Base-by-base conservation (phyloP, 345 rosid species). In the Cardamine resedifolia region DNA sequence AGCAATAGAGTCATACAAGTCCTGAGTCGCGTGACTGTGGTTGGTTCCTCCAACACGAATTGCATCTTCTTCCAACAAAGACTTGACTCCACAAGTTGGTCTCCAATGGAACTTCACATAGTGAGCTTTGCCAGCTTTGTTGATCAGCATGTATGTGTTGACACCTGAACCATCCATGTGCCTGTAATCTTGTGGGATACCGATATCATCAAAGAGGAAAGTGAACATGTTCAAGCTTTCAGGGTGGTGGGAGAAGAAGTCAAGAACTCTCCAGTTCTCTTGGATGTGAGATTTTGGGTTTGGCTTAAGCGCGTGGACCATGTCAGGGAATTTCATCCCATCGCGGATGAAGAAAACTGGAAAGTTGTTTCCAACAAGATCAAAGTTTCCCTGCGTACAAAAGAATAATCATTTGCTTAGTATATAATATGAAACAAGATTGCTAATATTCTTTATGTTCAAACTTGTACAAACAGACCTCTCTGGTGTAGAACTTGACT, bases 131-230 rank as follows among this genome's bases (percentile, higher is more conserved):
- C 96, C 99, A 38, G 90, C 81, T 82, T 90, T 95, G 92, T 87
- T 87, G 72, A 95, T 84, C 61, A 95, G 72, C 65, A 83, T 86
- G 67, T 88, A 95, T 26, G 99, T 90, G 88, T 95, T 86, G 57
- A 95, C 99, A 47, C 97, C 96, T 4, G 81, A 87, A 52, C 99
- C 99, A 0, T 88, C 96, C 97, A 91, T 93, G 83, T 93, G 98
- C 58, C 98, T 77, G 81, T 90, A 93, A 70, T 93, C 95, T 78
- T 82, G 94, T 28, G 98, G 98, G 73, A 94, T 58, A 78, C 98
- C 97, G 21, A 91, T 20, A 74, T 94, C 98, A 70, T 94, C 98
- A 41, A 85, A 94, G 72, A 94, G 87, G 85, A 90, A 94, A 56
- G 88, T 64, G 61, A 94, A 87, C 93, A 85, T 89, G 87, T 90